Evolutionary conservation across 345 rosid genomes (phyloP), one percentile per base, ranked within the genome.

Genomic region (Eucalyptus polyanthemos): DNA sequence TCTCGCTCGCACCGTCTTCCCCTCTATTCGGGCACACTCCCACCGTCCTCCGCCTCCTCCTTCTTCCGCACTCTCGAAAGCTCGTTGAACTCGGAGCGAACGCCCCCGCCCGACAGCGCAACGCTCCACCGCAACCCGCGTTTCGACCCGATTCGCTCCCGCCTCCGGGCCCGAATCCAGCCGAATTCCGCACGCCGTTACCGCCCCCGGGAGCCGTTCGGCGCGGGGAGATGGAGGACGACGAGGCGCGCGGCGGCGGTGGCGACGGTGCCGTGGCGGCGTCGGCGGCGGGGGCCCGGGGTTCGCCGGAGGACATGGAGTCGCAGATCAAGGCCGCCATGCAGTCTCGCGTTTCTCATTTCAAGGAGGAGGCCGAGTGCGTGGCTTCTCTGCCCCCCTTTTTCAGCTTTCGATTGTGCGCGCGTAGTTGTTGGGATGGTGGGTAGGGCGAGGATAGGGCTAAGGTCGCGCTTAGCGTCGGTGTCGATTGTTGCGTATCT

Each of bases 321-420:
- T 92, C 91, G 17, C 93, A 90, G 93, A 94, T 97, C 89, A 89
- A 92, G 67, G 89, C 89, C n/a, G 99, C 98, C 50, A 93, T 96
- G 96, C 95, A 90, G 89, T 92, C 98, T 89, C 97, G 98, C 83
- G 93, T 94, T 88, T 47, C 93, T 42, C 93, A 96, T 93, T 94
- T 97, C 92, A 94, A 92, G 90, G 91, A 94, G 45, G 93, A 94
- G 92, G 90, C 99, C 91, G 96, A 97, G 99, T 96, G 92, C 62
- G 67, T 54, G 6, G 86, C 65, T 60, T 42, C 31, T 34, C 44
- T 89, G 56, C 80, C 83, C 13, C 91, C 88, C 89, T 76, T 88
- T 89, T 89, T 89, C 31, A 40, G 76, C 56, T 54, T 58, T 80
- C 65, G 45, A 45, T 88, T 58, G 58, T 11, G 17, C 76, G 12